Conservation (phyloP, 192 early-diverging fungal species). For the Backusella sp. region DNA sequence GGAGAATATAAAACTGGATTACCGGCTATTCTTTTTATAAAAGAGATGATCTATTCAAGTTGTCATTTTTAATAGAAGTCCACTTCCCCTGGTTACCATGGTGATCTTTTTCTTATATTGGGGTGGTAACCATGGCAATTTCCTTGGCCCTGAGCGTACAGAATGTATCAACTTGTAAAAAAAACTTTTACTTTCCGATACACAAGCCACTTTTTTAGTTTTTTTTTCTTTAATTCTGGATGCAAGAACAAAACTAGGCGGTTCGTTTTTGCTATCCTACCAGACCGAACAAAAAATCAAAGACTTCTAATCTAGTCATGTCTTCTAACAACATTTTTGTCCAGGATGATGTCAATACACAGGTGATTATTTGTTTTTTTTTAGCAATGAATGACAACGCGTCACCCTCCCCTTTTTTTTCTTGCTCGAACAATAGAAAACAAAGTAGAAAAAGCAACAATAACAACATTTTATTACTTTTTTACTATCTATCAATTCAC, state of each 20-base stretch:
- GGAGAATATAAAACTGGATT: not conserved
- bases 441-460: not conserved
- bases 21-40: too few species aligned
- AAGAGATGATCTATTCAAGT: too few species aligned
- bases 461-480: not conserved
- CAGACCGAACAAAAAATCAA: not conserved
- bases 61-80: too few species aligned
- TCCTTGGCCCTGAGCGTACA: not conserved
- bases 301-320: conserved; percentile 5
- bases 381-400: not conserved
- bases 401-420: conserved; percentile 1
- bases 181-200: conserved; percentile 1
- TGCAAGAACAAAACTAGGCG: not conserved
- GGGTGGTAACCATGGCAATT: not conserved
- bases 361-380: not conserved
- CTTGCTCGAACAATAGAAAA: not conserved
- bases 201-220: not conserved
- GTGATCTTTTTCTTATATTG: not conserved
- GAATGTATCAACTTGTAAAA: not conserved
- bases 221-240: conserved; percentile 1
- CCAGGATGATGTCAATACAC: conserved; percentile 7
- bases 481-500: not conserved
- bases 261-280: conserved; percentile 7
- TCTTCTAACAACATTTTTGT: conserved; percentile 14
- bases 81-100: not conserved